phyloP scores from a whole-genome alignment of 139 green algal species.

The Bryopsis sp. region DNA sequence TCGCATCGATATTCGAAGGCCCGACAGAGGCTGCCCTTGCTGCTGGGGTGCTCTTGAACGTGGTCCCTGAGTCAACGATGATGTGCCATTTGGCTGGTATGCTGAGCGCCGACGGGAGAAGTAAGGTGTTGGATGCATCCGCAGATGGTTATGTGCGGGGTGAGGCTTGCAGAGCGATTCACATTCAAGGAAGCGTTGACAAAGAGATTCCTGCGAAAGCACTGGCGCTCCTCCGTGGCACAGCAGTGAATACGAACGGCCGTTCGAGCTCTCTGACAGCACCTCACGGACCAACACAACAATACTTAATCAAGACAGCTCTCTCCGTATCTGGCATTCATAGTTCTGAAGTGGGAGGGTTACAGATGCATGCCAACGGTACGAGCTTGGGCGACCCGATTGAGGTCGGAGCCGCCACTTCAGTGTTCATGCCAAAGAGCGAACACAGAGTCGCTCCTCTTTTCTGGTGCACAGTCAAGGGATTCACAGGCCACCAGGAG shows the following conservation, averaged over 20 bases:
- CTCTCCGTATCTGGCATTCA: not conserved
- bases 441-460: slow-evolving; percentile 18
- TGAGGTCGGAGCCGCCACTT: slow-evolving; percentile 36
- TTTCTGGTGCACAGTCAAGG: slow-evolving; percentile 31
- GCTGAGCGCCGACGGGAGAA: slow-evolving; percentile 50
- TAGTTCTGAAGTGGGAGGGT: slow-evolving; percentile 24
- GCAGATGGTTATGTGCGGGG: slow-evolving; percentile 74
- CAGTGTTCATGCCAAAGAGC: slow-evolving; percentile 21
- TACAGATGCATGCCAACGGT: slow-evolving; percentile 33
- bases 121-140: slow-evolving; percentile 56
- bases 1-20: not conserved
- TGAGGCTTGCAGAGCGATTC: slow-evolving; percentile 45
- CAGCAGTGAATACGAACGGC: slow-evolving; percentile 84
- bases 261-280: slow-evolving; percentile 75
- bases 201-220: not conserved
- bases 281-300: slow-evolving; percentile 66
- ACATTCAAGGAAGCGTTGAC: not conserved
- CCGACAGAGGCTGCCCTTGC: slow-evolving; percentile 25
- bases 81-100: slow-evolving; percentile 41
- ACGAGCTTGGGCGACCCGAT: slow-evolving; percentile 54
- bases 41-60: slow-evolving; percentile 36
- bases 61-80: slow-evolving; percentile 25
- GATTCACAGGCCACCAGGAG: slow-evolving; percentile 46
- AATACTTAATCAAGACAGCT: slow-evolving; percentile 41
- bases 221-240: slow-evolving; percentile 44